A percentile compares a stretch with the other conserved stretches of the same genome.
These are phyloP conservation scores for Hypsizygus ulmarius DNA, from an alignment of 1,284 basidiomycete genomes.

Conservation along the genomic window DNA sequence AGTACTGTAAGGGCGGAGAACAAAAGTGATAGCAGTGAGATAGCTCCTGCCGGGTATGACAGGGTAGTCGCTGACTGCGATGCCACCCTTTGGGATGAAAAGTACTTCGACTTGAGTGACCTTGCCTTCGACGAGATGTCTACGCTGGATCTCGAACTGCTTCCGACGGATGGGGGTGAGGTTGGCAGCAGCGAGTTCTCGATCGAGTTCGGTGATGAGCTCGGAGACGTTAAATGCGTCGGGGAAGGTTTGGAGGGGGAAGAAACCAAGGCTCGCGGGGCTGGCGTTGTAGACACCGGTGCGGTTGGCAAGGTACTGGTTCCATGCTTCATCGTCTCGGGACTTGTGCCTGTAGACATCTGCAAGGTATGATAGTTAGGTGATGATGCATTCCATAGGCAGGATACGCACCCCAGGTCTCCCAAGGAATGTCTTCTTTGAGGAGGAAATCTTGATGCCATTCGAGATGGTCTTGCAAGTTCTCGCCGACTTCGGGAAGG, in stretches of 20 bases:
- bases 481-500: constrained; percentile 18
- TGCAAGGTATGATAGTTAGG: not conserved
- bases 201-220: constrained; percentile 13
- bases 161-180: constrained; percentile 16
- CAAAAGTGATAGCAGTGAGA: constrained; percentile 13
- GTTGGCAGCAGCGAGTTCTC: constrained; percentile 12
- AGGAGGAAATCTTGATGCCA: constrained; percentile 12
- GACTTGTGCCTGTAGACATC: constrained; percentile 16
- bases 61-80: constrained; percentile 9
- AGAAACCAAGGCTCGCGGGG: constrained; percentile 12
- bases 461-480: constrained; percentile 17
- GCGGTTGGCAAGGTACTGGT: constrained; percentile 13
- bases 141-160: constrained; percentile 15
- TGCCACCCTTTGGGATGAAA: constrained; percentile 8
- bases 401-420: constrained; percentile 12
- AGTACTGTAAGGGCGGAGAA: constrained; percentile 9
- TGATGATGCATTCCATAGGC: not conserved
- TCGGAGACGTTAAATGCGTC: constrained; percentile 15
- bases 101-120: constrained; percentile 7
- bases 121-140: constrained; percentile 1
- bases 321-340: constrained; percentile 9
- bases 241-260: constrained; percentile 16
- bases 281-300: constrained; percentile 16
- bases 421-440: constrained; percentile 14
- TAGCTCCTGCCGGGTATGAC: constrained; percentile 13